Conservation (phyloP, 768 basidiomycete genomes). For the Tephrocybe sp. region DNA sequence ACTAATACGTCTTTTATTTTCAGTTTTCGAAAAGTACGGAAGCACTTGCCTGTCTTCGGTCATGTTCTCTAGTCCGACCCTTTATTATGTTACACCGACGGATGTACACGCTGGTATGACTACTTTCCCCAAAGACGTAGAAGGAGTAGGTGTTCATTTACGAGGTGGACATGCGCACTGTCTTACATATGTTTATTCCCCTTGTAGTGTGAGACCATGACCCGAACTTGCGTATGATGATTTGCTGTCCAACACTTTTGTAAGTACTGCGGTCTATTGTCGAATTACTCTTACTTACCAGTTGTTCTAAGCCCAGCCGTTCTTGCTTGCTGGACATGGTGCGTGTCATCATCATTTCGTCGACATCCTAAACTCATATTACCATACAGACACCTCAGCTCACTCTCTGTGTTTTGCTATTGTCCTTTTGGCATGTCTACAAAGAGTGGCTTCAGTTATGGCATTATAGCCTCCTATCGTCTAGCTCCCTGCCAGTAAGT, state of each 20-base stretch:
- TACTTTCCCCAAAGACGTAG: constrained; percentile 40
- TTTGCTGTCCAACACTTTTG: constrained; percentile 48
- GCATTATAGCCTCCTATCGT: constrained; percentile 33
- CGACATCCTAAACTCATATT: background rate
- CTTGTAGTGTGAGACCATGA: constrained; percentile 42
- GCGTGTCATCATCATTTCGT: constrained; percentile 1
- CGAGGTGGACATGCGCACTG: background rate
- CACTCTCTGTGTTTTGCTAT: constrained; percentile 45
- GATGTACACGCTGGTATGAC: constrained; percentile 29
- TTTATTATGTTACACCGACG: constrained; percentile 46
- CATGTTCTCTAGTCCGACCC: constrained; percentile 26
- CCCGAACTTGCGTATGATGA: constrained; percentile 45
- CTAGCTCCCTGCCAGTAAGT: constrained; percentile 28
- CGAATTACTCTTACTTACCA: background rate
- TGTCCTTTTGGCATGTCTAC: constrained; percentile 43
- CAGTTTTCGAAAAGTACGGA: constrained; percentile 40
- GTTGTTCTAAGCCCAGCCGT: constrained; percentile 28
- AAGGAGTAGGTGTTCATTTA: constrained; percentile 14
- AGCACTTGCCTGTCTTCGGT: constrained; percentile 40
- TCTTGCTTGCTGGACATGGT: constrained; percentile 54
- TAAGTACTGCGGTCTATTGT: constrained; percentile 22
- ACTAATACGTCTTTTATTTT: background rate
- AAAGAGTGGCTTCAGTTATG: constrained; percentile 40
- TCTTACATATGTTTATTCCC: no score
- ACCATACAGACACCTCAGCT: constrained; percentile 43